Evolutionary conservation across 139 green algal species (phyloP).

Genomic region (Volvox africanus): DNA sequence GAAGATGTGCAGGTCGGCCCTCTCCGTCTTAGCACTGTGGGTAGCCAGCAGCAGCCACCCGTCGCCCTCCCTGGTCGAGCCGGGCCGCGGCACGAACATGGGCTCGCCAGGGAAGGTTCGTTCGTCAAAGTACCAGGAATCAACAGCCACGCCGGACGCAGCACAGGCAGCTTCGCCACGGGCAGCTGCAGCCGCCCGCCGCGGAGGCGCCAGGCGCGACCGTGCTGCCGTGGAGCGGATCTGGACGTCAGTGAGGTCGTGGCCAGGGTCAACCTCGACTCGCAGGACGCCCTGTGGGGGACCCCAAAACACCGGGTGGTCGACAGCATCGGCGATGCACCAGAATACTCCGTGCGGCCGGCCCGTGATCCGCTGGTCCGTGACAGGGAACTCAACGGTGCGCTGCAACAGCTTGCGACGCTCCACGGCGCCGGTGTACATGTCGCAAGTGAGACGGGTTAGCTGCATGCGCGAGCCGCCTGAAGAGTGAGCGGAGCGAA

Average conservation of each 20-base stretch:
- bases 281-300: constrained; percentile 49
- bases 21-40: constrained; percentile 65
- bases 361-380: constrained; percentile 41
- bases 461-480: constrained; percentile 59
- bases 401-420: constrained; percentile 51
- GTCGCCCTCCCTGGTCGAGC: constrained; percentile 69
- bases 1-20: constrained; percentile 63
- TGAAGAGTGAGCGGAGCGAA: neutral
- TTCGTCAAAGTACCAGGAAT: constrained; percentile 55
- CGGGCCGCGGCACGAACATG: constrained; percentile 75
- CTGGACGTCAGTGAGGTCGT: neutral
- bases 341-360: constrained; percentile 65
- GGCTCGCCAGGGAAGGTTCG: constrained; percentile 77
- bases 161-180: neutral
- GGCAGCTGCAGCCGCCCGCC: neutral
- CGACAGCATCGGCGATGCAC: constrained; percentile 61
- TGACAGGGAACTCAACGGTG: constrained; percentile 77
- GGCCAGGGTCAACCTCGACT: constrained; percentile 2
- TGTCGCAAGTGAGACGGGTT: constrained; percentile 63
- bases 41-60: constrained; percentile 78
- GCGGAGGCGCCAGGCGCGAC: neutral
- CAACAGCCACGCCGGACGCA: neutral
- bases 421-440: constrained; percentile 39
- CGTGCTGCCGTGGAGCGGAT: neutral
- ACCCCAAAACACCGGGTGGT: constrained; percentile 59